phyloP scores from a whole-genome alignment of 108 stramenopile genomes.

The Fragilariopsis cylindrus region DNA sequence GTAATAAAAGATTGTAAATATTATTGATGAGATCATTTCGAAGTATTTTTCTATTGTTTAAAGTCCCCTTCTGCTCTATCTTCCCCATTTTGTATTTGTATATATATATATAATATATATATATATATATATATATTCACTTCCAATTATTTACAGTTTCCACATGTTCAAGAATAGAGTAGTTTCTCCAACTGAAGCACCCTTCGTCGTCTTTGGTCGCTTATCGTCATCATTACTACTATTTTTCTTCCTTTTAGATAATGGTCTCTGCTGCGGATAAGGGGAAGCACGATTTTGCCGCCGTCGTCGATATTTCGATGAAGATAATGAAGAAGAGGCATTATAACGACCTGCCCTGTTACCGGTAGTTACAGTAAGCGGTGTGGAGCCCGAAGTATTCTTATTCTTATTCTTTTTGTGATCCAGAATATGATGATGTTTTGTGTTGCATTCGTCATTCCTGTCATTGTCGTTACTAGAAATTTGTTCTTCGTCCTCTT shows the following conservation, averaged over 20 bases:
- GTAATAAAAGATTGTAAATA: too few relatives aligned
- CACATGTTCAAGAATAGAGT: conserved; percentile 83
- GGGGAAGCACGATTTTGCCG: conserved; percentile 17
- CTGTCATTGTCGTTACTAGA: conserved; percentile 1
- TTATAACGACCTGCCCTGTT: background rate
- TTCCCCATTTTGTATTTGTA: too few relatives aligned
- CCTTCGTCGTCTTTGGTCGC: conserved; percentile 7
- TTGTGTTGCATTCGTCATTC: background rate
- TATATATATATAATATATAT: too few relatives aligned
- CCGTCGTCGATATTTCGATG: conserved; percentile 12
- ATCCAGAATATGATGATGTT: background rate
- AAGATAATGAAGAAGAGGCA: background rate
- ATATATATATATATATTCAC: background rate
- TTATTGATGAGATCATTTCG: too few relatives aligned
- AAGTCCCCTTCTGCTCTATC: too few relatives aligned
- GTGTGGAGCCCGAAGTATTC: background rate
- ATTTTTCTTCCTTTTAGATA: too few relatives aligned
- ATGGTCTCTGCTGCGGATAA: conserved; percentile 29
- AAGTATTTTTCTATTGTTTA: too few relatives aligned
- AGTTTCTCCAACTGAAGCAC: conserved; percentile 63
- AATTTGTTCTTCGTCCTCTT: conserved; percentile 2
- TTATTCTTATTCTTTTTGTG: background rate
- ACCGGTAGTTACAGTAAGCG: too few relatives aligned
- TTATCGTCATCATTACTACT: background rate
- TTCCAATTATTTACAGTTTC: conserved; percentile 46